Conservation (phyloP, 1,139 yeast genomes). For the Lodderomyces metapsilosis region DNA sequence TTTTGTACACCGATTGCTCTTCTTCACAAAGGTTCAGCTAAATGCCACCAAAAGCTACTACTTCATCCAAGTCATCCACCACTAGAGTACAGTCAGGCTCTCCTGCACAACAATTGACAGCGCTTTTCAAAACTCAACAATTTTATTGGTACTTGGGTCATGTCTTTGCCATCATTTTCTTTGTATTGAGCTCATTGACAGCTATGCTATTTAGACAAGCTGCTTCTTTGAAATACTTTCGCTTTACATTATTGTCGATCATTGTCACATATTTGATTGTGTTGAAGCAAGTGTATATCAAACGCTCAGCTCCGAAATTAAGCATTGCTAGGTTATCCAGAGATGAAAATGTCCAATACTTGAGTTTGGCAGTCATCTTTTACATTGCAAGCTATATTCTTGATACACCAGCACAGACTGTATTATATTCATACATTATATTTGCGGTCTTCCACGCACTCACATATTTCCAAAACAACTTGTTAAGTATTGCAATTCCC, state of each 20-base stretch:
- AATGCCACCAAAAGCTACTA: constrained; percentile 6
- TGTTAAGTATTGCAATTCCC: constrained; percentile 22
- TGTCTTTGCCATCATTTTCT: constrained; percentile 36
- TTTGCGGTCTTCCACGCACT: constrained; percentile 58
- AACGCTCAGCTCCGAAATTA: constrained; percentile 16
- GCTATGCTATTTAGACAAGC: constrained; percentile 29
- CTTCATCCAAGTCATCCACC: constrained; percentile 5
- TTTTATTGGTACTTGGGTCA: constrained; percentile 57
- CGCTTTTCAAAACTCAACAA: constrained; percentile 39
- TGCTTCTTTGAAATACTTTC: constrained; percentile 32
- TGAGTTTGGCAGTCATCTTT: constrained; percentile 40
- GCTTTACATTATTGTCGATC: constrained; percentile 39
- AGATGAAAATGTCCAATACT: constrained; percentile 54
- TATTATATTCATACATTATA: constrained; percentile 53
- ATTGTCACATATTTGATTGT: constrained; percentile 48
- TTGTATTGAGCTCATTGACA: constrained; percentile 27
- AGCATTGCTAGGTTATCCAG: constrained; percentile 19
- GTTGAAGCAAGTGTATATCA: constrained; percentile 45
- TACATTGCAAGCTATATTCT: constrained; percentile 29
- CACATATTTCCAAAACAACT: constrained; percentile 44
- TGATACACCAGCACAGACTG: constrained; percentile 31
- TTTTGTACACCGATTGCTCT: neutral
- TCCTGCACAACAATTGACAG: constrained; percentile 12
- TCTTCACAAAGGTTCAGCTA: neutral
- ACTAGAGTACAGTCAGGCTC: constrained; percentile 8